Conservation (phyloP, 192 early-diverging fungal species). For the Backusella parvicylindrica region DNA sequence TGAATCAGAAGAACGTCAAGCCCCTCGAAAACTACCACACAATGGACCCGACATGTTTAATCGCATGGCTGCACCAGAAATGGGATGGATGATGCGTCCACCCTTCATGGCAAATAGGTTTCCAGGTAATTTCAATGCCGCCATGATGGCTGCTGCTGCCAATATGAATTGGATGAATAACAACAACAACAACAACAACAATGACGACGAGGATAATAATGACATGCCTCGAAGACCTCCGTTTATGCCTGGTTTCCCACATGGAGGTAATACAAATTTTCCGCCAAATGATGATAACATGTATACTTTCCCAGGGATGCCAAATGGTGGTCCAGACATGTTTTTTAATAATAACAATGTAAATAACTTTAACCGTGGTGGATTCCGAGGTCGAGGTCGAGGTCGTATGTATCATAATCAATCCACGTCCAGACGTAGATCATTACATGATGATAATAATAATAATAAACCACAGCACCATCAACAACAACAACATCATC, state of each 20-base stretch:
- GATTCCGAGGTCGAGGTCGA: conserved; percentile 3
- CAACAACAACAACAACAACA: neutral
- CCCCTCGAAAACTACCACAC: conserved; percentile 3
- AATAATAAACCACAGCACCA: neutral
- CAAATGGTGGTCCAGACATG: conserved; percentile 22
- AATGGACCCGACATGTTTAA: neutral
- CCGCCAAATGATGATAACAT: neutral
- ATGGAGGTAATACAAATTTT: conserved; percentile 10
- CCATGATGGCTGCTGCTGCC: conserved; percentile 14
- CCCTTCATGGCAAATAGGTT: neutral
- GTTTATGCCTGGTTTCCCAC: conserved; percentile 1
- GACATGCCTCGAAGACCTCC: conserved; percentile 10
- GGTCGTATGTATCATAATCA: conserved; percentile 9
- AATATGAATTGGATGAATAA: conserved; percentile 30
- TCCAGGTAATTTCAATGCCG: conserved; percentile 3
- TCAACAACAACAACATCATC: neutral
- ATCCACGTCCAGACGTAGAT: neutral
- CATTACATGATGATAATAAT: neutral
- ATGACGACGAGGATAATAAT: neutral
- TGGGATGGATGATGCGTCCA: neutral
- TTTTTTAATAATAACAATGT: conserved; percentile 10
- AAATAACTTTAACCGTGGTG: conserved; percentile 11
- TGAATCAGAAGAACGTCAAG: conserved; percentile 20
- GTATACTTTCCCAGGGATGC: conserved; percentile 4
- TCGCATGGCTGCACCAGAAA: conserved; percentile 2